Conservation (phyloP, 306 rosid genomes). For the Quercus cerris region DNA sequence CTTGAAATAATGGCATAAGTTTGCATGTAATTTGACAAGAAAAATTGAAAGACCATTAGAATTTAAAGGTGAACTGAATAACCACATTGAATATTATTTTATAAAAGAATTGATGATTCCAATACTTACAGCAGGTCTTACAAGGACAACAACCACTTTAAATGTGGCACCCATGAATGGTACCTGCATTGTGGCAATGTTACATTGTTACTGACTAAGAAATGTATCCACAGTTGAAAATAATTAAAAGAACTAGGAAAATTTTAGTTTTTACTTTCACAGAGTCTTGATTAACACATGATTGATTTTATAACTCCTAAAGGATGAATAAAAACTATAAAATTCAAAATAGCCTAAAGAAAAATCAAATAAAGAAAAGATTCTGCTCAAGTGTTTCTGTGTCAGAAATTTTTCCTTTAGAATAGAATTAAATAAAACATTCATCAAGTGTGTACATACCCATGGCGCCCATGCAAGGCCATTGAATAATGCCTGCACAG, state of each 20-base stretch:
- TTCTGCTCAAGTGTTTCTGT: no score
- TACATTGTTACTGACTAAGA: slow-evolving; percentile 5
- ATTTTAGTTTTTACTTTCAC: background rate
- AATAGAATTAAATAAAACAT: background rate
- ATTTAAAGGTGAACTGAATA: no score
- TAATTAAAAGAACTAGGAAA: background rate
- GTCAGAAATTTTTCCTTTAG: background rate
- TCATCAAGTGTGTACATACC: slow-evolving; percentile 41
- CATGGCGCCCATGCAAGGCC: slow-evolving; percentile 92
- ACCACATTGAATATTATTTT: no score
- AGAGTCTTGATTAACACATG: background rate
- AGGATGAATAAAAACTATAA: background rate
- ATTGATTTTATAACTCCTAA: background rate
- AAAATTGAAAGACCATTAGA: no score
- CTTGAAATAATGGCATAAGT: no score
- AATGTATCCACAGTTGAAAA: background rate
- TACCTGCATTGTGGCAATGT: slow-evolving; percentile 48
- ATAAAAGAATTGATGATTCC: no score
- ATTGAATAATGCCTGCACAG: slow-evolving; percentile 61
- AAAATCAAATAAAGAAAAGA: background rate
- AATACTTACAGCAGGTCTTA: no score
- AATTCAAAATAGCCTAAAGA: background rate
- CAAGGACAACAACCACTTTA: no score
- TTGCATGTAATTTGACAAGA: no score
- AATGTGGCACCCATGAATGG: slow-evolving; percentile 13